These are phyloP conservation scores for Hypoxylon crocopeplum DNA, from an alignment of 495 filamentous ascomycete genomes.

Conservation along the genomic window DNA sequence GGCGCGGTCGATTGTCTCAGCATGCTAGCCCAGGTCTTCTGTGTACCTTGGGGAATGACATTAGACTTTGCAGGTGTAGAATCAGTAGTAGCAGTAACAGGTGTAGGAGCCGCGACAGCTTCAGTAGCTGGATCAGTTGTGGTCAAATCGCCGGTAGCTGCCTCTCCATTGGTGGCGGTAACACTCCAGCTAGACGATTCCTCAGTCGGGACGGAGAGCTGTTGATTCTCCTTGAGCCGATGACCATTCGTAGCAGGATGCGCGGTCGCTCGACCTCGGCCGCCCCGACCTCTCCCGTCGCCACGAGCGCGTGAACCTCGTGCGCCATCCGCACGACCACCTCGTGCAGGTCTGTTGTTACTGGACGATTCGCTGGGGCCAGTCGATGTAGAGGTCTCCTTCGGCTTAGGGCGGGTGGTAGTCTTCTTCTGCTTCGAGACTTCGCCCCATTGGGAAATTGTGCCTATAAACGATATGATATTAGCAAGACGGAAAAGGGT, in stretches of 20 bases:
- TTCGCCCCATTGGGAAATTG: conserved; percentile 92
- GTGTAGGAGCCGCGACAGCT: conserved; percentile 27
- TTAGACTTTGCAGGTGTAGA: conserved; percentile 40
- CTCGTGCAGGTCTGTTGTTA: conserved; percentile 57
- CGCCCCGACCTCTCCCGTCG: conserved; percentile 41
- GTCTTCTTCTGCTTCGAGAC: conserved; percentile 93
- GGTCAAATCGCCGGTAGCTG: conserved; percentile 30
- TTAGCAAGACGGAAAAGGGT: conserved; percentile 37
- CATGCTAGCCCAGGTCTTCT: conserved; percentile 67
- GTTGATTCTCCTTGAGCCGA: conserved; percentile 53
- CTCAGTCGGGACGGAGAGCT: conserved; percentile 57
- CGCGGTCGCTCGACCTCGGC: conserved; percentile 68
- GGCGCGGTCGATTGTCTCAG: conserved; percentile 54
- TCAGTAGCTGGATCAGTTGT: conserved; percentile 33
- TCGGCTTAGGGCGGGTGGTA: conserved; percentile 79
- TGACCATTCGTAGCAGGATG: conserved; percentile 59
- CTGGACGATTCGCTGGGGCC: conserved; percentile 58
- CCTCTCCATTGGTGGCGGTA: conserved; percentile 45
- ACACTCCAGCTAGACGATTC: conserved; percentile 50
- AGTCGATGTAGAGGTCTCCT: conserved; percentile 67
- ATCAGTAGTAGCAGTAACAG: conserved; percentile 28
- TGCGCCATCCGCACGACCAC: conserved; percentile 70
- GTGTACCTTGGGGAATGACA: conserved; percentile 43
- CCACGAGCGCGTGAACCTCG: conserved; percentile 69
- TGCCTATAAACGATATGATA: conserved; percentile 62